These are phyloP conservation scores for Raphanus hybrid DNA, from an alignment of 441 rosid species.

Conservation along the genomic window DNA sequence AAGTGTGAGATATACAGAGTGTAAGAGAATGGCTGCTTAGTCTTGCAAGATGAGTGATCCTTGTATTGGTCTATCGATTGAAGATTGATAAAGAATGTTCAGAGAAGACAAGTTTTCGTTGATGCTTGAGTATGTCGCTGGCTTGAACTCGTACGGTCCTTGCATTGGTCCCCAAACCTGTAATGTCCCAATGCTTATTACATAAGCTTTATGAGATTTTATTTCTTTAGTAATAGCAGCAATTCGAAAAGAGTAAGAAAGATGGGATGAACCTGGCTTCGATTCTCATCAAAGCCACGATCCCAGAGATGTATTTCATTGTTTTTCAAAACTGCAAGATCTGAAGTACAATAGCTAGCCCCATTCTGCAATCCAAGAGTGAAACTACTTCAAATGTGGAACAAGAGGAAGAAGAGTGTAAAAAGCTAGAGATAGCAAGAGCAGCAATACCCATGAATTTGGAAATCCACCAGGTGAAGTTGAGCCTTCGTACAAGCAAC, in stretches of 20 bases:
- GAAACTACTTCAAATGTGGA: background rate
- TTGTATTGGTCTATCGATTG: conserved; percentile 71
- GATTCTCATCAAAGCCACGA: conserved; percentile 77
- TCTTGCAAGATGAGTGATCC: conserved; percentile 86
- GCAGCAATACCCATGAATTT: conserved; percentile 72
- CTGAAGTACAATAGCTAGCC: conserved; percentile 64
- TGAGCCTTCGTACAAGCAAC: conserved; percentile 88
- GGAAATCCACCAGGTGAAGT: conserved; percentile 88
- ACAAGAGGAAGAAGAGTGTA: background rate
- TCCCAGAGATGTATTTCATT: conserved; percentile 88
- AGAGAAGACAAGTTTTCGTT: conserved; percentile 62
- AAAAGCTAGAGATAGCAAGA: background rate
- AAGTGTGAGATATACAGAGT: background rate
- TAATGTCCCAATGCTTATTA: too few species aligned
- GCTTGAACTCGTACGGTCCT: conserved; percentile 91
- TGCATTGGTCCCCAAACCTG: conserved; percentile 91
- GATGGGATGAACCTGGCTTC: conserved; percentile 60
- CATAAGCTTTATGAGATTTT: too few species aligned
- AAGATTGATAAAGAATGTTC: conserved; percentile 57
- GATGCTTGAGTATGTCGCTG: conserved; percentile 66
- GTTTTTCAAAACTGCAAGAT: conserved; percentile 71
- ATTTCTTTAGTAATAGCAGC: background rate
- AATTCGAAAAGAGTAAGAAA: background rate
- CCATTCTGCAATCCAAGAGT: conserved; percentile 48
- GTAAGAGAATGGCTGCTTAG: conserved; percentile 40